Base-by-base conservation (phyloP, 2,329 filamentous ascomycete species). In the Tolypocladium endophyticum region DNA sequence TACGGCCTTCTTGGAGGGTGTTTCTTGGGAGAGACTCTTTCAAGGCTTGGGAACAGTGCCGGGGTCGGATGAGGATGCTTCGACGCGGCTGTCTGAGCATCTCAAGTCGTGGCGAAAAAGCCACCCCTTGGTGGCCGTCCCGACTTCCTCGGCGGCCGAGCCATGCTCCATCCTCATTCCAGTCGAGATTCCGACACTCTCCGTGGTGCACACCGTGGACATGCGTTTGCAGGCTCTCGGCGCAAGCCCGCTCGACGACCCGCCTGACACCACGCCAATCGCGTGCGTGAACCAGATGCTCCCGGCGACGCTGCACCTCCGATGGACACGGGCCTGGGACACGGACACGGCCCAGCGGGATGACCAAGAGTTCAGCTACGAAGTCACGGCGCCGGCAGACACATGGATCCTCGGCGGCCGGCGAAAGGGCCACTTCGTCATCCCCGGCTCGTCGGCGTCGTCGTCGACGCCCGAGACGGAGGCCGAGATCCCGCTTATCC, bases 381-480 rank as follows among this genome's bases (percentile, higher is more conserved):
- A 96, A 65, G 79, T 97, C 28, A 84, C 85, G 18, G 87, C 87
- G 0, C 84, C 86, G 20, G 76, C 82, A 2, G 91, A 93, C 45
- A 81, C 84, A 0, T 97, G 93, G 93, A 82, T 97, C 1, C 77
- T 97, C 3, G 92, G 91, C 28, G 93, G 92, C 0, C 85, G 88
- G 52, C 82, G 89, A 56, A 88, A 90, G 64, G 89, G 88, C 0
- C 89, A 90, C 68, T 95, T 96, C 67, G 81, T 81, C 8, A 84
- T 87, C 36, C 79, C 83, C 0, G 65, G 67, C 3, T 61, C 61
- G 2, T 62, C 60, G 3, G 56, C 60, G 4, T 28, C 43, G 35
- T 78, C 76, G 9, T 77, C 76, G 8, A 71, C 77, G 2, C 73
- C 78, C 20, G 79, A 82, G 62, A 80, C 77, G 0, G 80, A 84